These are phyloP conservation scores for Hymenoscyphus repandus DNA, from an alignment of 2,329 filamentous ascomycete species.

Conservation along the genomic window DNA sequence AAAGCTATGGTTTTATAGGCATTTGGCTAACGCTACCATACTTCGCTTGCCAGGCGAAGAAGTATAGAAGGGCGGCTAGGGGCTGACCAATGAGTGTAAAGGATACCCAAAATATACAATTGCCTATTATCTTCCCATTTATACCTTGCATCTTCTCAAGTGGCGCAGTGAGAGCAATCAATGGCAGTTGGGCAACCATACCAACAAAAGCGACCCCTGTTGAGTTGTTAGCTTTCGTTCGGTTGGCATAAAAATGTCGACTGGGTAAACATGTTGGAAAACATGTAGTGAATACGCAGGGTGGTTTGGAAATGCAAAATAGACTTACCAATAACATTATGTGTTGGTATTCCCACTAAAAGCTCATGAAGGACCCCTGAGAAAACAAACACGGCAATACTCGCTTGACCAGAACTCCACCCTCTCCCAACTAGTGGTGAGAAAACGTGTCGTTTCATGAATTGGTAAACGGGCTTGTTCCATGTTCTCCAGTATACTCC, in stretches of 20 bases:
- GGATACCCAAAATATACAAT: slow-evolving; percentile 92
- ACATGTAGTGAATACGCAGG: neutral
- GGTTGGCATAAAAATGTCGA: neutral
- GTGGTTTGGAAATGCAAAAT: neutral
- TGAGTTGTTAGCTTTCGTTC: slow-evolving; percentile 11
- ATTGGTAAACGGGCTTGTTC: slow-evolving; percentile 97
- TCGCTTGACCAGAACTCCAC: slow-evolving; percentile 65
- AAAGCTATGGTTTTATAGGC: slow-evolving; percentile 5
- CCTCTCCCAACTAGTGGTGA: slow-evolving; percentile 81
- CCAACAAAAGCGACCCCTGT: slow-evolving; percentile 84
- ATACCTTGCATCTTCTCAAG: slow-evolving; percentile 74
- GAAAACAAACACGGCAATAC: slow-evolving; percentile 77
- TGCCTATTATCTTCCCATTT: slow-evolving; percentile 75
- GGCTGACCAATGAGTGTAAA: slow-evolving; percentile 96
- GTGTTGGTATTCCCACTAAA: slow-evolving; percentile 88
- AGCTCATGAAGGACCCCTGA: slow-evolving; percentile 89
- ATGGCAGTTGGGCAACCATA: slow-evolving; percentile 88
- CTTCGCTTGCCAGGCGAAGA: slow-evolving; percentile 98
- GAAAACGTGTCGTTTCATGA: slow-evolving; percentile 94
- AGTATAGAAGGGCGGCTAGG: slow-evolving; percentile 86
- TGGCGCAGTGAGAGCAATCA: slow-evolving; percentile 75
- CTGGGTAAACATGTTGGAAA: neutral
- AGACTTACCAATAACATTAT: slow-evolving; percentile 75
- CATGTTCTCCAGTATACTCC: slow-evolving; percentile 91
- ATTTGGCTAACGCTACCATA: slow-evolving; percentile 70